Percentiles rank a stretch among this genome's conserved stretches.
These are phyloP conservation scores for Abrus precatorius DNA, from an alignment of 306 rosid species.

Conservation along the genomic window DNA sequence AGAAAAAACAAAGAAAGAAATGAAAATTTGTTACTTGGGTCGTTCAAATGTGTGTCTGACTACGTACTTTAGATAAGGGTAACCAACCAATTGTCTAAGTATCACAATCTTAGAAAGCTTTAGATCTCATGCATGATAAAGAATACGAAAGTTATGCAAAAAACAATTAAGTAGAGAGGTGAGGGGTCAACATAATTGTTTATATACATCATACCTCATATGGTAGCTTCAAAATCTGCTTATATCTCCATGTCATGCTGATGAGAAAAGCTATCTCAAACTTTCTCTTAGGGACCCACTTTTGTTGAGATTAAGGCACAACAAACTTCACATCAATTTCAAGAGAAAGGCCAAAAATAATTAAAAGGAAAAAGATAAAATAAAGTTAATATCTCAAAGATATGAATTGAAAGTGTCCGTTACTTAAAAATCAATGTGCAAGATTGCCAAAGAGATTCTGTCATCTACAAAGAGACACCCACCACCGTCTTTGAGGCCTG, in stretches of 20 bases:
- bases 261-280: constrained; percentile 53
- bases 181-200: constrained; percentile 33
- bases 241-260: constrained; percentile 36
- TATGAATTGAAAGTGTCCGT: not conserved
- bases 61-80: constrained; percentile 30
- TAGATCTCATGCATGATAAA: constrained; percentile 31
- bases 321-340: constrained; percentile 43
- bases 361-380: not conserved
- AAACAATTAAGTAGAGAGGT: constrained; percentile 37
- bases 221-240: constrained; percentile 45
- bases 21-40: constrained; percentile 10
- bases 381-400: not conserved
- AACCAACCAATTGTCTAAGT: constrained; percentile 17
- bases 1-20: not conserved
- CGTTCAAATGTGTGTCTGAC: constrained; percentile 16
- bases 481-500: constrained; percentile 26
- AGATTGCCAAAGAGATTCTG: constrained; percentile 44
- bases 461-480: constrained; percentile 41
- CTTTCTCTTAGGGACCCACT: constrained; percentile 52
- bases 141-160: constrained; percentile 29
- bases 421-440: constrained; percentile 6
- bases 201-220: constrained; percentile 27
- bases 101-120: constrained; percentile 45
- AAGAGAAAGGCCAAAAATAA: not conserved
- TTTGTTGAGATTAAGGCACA: constrained; percentile 36